Conservation (phyloP, 352 stramenopile genomes). For the Pythium rhizo-oryzae region DNA sequence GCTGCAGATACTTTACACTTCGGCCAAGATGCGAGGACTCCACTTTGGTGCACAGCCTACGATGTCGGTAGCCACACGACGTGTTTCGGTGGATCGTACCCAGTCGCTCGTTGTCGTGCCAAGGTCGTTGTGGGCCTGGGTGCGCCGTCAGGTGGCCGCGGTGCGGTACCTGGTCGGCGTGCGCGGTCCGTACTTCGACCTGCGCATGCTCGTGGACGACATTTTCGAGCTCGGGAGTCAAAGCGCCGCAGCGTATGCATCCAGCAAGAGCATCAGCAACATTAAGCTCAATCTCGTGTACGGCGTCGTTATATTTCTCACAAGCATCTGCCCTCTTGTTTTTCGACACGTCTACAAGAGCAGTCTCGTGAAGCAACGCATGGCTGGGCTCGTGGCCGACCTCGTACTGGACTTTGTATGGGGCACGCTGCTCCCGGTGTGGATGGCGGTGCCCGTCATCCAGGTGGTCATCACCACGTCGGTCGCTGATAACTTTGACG, state of each 20-base stretch:
- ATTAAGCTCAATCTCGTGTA: conserved; percentile 14
- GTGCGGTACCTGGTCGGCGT: background rate
- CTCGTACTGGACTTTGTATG: conserved; percentile 22
- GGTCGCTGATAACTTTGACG: background rate
- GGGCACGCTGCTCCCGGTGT: conserved; percentile 21
- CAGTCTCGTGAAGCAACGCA: conserved; percentile 7
- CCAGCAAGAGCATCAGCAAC: conserved; percentile 19
- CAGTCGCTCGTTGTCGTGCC: no score
- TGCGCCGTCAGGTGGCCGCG: no score
- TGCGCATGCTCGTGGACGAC: conserved; percentile 9
- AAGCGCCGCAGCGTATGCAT: conserved; percentile 5
- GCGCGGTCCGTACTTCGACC: conserved; percentile 21
- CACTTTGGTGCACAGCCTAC: no score
- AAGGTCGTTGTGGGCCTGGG: no score
- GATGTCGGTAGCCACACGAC: background rate
- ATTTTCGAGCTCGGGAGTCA: conserved; percentile 3
- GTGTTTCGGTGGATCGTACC: no score
- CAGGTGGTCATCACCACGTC: background rate
- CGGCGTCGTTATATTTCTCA: conserved; percentile 16
- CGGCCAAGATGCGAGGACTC: no score
- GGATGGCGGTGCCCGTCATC: conserved; percentile 25
- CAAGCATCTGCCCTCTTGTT: background rate
- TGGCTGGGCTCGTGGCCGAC: conserved; percentile 10
- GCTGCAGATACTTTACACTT: background rate
- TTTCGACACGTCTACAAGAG: background rate